Percentiles rank a stretch among this genome's conserved stretches.
Conservation (phyloP, 768 basidiomycete species). For the Sistotremastrum niveocremeum region DNA sequence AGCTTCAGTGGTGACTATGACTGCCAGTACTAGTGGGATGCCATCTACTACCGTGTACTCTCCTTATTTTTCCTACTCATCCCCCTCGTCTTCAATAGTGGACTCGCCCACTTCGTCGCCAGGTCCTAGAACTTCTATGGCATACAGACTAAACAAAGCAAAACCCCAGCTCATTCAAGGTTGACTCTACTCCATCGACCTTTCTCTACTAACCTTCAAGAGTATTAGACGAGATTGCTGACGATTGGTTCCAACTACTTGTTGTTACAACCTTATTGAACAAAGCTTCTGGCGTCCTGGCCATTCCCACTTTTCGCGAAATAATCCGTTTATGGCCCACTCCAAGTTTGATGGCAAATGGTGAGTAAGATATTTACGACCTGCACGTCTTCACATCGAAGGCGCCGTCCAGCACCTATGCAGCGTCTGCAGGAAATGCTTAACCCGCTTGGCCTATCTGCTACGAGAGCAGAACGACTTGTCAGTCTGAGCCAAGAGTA, state of each 20-base stretch:
- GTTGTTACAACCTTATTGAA: conserved; percentile 58
- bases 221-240: conserved; percentile 16
- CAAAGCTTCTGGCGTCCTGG: conserved; percentile 48
- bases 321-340: conserved; percentile 46
- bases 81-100: no score
- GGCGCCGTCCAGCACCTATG: conserved; percentile 23
- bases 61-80: no score
- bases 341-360: conserved; percentile 38
- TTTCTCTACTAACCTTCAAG: no score
- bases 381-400: neutral
- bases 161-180: no score
- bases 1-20: no score
- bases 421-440: conserved; percentile 32
- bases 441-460: conserved; percentile 44
- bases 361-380: conserved; percentile 20
- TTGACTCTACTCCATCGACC: no score
- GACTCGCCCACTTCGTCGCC: no score
- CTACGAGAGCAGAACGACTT: conserved; percentile 41
- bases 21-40: no score
- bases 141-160: no score
- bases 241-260: conserved; percentile 57
- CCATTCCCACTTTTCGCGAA: conserved; percentile 52
- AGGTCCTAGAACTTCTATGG: no score
- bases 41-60: no score
- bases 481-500: conserved; percentile 41